Evolutionary conservation across 2,329 filamentous ascomycete species (phyloP), one percentile per base, ranked within the genome.

Genomic region (Xylariomycetidae sp.): DNA sequence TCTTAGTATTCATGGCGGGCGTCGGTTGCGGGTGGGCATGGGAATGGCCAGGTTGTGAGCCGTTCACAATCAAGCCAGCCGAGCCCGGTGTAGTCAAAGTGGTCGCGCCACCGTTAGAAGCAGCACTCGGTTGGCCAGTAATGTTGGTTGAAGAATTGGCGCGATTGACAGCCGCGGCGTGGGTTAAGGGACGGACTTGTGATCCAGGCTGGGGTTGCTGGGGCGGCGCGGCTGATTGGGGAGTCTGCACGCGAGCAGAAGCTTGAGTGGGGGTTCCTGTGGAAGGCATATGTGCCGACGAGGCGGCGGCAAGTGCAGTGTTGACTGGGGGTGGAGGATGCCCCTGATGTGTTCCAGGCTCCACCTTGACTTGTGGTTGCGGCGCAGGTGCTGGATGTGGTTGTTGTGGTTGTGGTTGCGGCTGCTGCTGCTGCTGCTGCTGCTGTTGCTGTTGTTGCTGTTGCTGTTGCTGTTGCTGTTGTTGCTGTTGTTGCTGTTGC

Each of bases 1-100:
- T 84, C 56, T 88, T 88, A 28, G 66, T 59, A 27, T 75, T 63
- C 57, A 72, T 52, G 12, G 62, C 49, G 20, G 61, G 31, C 39
- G 49, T 26, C 20, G 67, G 65, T 17, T 66, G 59, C 3, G 70
- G 68, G 40, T 74, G 70, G 7, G 67, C 66, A 42, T 74, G 70
- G 4, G 63, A 52, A 37, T 72, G 68, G 3, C 59, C 59, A 36
- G 61, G 56, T 36, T 65, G 64, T 16, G 50, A 51, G 25, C 33
- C 36, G 40, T 41, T 47, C 16, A 27, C 30, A 25, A 42, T 41
- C 23, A 53, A 40, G 3, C 46, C 45, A 14, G 27, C 38, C 6
- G 54, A 38, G 14, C 47, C 49, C 7, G 54, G 46, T 19, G 51
- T 53, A n/a, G n/a, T n/a, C n/a, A n/a, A n/a, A 13, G 45, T 46